Conservation (phyloP, 1,284 basidiomycete species). For the Boletus semigastroideus region DNA sequence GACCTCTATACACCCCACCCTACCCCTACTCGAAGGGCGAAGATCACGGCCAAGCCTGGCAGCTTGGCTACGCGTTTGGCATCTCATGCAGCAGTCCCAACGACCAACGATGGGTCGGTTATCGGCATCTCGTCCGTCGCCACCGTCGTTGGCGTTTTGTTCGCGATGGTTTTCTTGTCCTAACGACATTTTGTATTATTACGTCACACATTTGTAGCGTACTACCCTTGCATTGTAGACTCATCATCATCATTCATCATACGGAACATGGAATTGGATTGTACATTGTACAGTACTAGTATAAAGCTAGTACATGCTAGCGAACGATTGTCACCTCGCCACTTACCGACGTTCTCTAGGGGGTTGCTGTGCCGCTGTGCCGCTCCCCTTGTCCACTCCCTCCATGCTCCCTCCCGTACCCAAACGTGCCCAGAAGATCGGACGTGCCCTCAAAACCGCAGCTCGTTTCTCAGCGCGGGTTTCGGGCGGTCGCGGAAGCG, state of each 20-base stretch:
- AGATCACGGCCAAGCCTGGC: conserved; percentile 11
- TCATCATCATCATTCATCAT: neutral
- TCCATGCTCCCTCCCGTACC: conserved; percentile 36
- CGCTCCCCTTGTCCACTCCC: neutral
- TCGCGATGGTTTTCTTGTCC: conserved; percentile 47
- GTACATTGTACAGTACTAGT: no score
- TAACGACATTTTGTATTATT: conserved; percentile 17
- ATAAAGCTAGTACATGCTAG: no score
- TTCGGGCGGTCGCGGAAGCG: conserved; percentile 39
- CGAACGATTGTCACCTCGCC: neutral
- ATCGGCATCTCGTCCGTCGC: conserved; percentile 40
- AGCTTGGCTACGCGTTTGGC: conserved; percentile 23
- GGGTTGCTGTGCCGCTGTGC: conserved; percentile 19
- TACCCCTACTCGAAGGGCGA: conserved; percentile 12
- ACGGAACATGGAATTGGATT: neutral
- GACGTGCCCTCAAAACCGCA: conserved; percentile 48
- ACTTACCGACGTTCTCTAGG: conserved; percentile 13
- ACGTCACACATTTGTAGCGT: neutral
- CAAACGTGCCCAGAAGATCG: conserved; percentile 46
- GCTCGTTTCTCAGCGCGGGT: conserved; percentile 47
- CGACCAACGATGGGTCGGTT: conserved; percentile 36
- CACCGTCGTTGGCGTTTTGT: conserved; percentile 40
- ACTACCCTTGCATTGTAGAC: conserved; percentile 2
- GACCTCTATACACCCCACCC: conserved; percentile 43
- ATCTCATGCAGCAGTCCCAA: conserved; percentile 21